Base-by-base conservation (phyloP, 2,329 filamentous ascomycete species). In the Cercospora berteroae region DNA sequence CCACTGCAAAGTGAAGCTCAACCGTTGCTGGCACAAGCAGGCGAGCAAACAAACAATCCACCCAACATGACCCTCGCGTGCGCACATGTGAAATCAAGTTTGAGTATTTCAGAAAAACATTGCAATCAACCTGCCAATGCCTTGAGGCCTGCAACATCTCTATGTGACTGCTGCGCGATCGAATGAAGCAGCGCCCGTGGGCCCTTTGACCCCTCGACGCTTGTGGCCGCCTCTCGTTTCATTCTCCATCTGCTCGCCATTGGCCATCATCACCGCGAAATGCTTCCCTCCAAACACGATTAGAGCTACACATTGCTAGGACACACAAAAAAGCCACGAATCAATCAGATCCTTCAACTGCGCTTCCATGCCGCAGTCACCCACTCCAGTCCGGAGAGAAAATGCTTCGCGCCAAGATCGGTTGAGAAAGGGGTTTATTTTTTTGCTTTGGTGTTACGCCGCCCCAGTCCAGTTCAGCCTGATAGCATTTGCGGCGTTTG, bases 111-210 rank as follows among this genome's bases (percentile, higher is more conserved):
- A 31, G 18, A 20, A 52, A 29, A 31, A 31, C 23, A 44, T 62
- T 62, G 39, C 42, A 62, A 48, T 31, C 36, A 25, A 61, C 29
- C 44, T 42, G 42, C 42, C 60, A 50, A 62, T 50, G 25, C 23
- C 42, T 31, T 52, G 42, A 36, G 60, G 60, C 42, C 60, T 36
- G 42, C 42, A 62, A 50, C 60, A 62, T 50, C 60, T 62, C 42
- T 52, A 62, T 31, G 27, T 33, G 55, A 58, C 55, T 62, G 60
- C 44, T 52, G 60, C 60, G 60, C 42, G 44, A 58, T 39, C 29
- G 13, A 48, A 63, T 36, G 56, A 16, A 67, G 20, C 60, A 44
- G 60, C 23, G 27, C 44, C 27, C 44, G 16, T 52, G 27, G 13
- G 10, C 44, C n/a, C 5, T 36, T 18, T 58, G 55, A 23, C 55